A percentile compares a stretch with the other conserved stretches of the same genome.
These are phyloP conservation scores for Aureococcus anophagefferens DNA, from an alignment of 108 stramenopile species.

Conservation along the genomic window DNA sequence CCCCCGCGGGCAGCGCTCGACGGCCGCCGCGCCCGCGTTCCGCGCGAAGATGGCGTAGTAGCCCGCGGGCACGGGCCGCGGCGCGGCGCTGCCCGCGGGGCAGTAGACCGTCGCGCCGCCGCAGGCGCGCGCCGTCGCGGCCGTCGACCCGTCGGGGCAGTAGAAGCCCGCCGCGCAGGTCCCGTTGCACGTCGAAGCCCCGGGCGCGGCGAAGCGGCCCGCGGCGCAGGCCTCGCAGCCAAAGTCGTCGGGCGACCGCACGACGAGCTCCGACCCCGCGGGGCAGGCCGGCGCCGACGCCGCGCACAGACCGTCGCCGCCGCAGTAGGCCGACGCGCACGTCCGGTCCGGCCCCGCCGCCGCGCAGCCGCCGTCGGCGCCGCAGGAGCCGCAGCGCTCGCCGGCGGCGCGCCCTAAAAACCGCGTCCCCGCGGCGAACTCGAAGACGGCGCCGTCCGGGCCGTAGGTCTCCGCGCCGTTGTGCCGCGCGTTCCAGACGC, in stretches of 20 bases:
- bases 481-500: not conserved
- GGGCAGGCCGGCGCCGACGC: not conserved
- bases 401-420: not conserved
- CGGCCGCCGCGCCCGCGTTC: not conserved
- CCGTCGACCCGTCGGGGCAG: conserved; percentile 34
- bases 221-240: conserved; percentile 11
- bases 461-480: not conserved
- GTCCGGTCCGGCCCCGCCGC: not conserved
- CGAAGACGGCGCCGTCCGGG: not conserved
- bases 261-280: not conserved
- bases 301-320: not conserved
- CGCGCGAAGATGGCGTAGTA: not conserved
- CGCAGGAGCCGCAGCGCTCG: not conserved
- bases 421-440: not conserved
- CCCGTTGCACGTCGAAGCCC: conserved; percentile 3
- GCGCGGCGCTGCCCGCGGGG: not conserved
- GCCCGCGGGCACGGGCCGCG: not conserved
- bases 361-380: not conserved
- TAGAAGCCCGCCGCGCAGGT: conserved; percentile 41
- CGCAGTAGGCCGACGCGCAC: not conserved
- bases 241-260: not conserved
- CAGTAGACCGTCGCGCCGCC: conserved; percentile 28
- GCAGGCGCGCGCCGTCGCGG: conserved; percentile 22
- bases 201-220: not conserved
- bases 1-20: conserved; percentile 3